Base-by-base conservation (phyloP, 805 yeast genomes). In the Wickerhamiella dianesei region DNA sequence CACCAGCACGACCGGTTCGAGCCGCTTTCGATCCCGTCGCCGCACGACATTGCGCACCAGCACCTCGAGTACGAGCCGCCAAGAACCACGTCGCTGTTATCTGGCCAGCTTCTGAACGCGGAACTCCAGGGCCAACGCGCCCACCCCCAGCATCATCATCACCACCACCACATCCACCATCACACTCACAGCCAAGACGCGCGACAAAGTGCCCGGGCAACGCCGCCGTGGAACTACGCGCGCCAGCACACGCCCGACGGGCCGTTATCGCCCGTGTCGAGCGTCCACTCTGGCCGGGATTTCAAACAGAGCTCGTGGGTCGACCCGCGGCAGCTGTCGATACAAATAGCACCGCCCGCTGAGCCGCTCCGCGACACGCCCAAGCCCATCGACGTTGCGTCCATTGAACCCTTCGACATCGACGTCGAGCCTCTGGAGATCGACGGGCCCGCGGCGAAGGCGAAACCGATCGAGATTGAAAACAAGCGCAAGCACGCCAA, bases 21-120 rank as follows among this genome's bases (percentile, higher is more conserved):
- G 21, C 19, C 20, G 40, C 40, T 13, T 17, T 18, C 20, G 12
- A 25, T 25, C 9, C 32, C 6, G 32, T 25, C 32, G 12, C 32
- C 6, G 40, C 40, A 37, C 21, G 21, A 37, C 6, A 5, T 14
- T 12, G 16, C 22, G 44, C 40, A 6, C 44, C 48, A 35, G 40
- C 48, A 16, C 48, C 48, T 3, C 44, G 44, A 3, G n/a, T n/a
- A n/a, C n/a, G n/a, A n/a, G n/a, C n/a, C n/a, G n/a, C n/a, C n/a
- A n/a, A n/a, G n/a, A n/a, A n/a, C n/a, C n/a, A n/a, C n/a, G n/a
- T n/a, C n/a, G n/a, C n/a, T n/a, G n/a, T n/a, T n/a, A n/a, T n/a
- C n/a, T n/a, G n/a, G n/a, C 48, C 40, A 29, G 40, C 32, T 6
- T 25, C 32, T 6, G 32, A 6, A 25, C 12, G 6, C 32, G 6